phyloP scores from a whole-genome alignment of 148 eudicot species.

The Fallopia convolvulus region DNA sequence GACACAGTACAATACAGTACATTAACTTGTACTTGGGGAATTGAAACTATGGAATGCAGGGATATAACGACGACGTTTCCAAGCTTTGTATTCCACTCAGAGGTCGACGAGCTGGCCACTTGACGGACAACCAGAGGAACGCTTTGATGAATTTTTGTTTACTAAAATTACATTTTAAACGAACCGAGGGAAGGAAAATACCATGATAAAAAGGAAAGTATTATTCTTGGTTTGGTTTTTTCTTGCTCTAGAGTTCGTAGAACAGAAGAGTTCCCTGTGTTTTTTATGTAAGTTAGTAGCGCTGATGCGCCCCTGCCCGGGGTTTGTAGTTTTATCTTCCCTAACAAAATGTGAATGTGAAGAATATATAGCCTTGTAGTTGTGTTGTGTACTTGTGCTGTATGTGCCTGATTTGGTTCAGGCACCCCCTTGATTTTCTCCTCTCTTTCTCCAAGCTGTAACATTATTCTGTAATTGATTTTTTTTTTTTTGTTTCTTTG shows the following conservation, averaged over 20 bases:
- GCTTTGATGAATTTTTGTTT: neutral
- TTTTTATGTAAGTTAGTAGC: neutral
- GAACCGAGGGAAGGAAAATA: neutral
- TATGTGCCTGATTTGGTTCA: neutral
- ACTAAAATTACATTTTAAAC: neutral
- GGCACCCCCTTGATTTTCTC: neutral
- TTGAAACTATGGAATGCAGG: conserved; percentile 26
- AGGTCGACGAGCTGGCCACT: conserved; percentile 65
- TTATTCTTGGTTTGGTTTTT: neutral
- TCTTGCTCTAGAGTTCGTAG: neutral
- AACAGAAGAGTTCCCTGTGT: neutral
- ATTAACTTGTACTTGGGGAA: neutral
- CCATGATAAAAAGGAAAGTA: neutral
- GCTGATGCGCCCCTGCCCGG: neutral
- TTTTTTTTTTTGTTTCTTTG: neutral
- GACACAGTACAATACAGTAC: too few relatives aligned
- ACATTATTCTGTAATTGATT: neutral
- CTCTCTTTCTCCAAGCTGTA: neutral
- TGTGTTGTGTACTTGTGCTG: neutral
- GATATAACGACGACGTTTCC: conserved; percentile 78
- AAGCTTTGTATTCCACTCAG: conserved; percentile 67
- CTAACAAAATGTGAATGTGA: conserved; percentile 11
- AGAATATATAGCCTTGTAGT: neutral
- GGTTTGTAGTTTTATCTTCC: neutral
- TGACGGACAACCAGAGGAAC: conserved; percentile 2